These are phyloP conservation scores for Clathrospora elynae DNA, from an alignment of 2,329 filamentous ascomycete genomes.

Conservation along the genomic window DNA sequence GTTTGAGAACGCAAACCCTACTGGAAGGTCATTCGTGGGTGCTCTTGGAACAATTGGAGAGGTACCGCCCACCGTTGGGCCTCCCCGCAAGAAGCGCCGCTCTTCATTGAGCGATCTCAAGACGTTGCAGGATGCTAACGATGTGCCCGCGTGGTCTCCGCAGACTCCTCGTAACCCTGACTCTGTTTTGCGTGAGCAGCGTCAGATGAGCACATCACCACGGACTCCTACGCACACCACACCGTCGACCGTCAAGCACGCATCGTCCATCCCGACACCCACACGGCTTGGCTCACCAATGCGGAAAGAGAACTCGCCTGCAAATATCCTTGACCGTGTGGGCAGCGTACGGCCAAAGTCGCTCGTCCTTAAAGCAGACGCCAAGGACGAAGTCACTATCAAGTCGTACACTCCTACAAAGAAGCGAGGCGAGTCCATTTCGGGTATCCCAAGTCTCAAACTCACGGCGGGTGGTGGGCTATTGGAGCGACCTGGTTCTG, in stretches of 20 bases:
- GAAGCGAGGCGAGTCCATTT: constrained; percentile 53
- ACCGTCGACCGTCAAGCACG: constrained; percentile 45
- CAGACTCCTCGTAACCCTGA: constrained; percentile 44
- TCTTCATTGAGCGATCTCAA: constrained; percentile 90
- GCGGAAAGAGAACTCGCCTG: constrained; percentile 53
- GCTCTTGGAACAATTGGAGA: constrained; percentile 58
- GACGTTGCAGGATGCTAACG: constrained; percentile 64
- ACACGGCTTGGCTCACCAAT: constrained; percentile 53
- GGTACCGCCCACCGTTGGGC: constrained; percentile 48
- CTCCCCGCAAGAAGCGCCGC: constrained; percentile 72
- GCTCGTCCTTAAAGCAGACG: constrained; percentile 23
- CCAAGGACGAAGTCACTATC: constrained; percentile 46
- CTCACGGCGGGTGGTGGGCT: constrained; percentile 54
- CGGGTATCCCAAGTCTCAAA: constrained; percentile 57
- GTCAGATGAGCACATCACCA: constrained; percentile 38
- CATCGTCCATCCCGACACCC: constrained; percentile 47
- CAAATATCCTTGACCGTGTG: constrained; percentile 29
- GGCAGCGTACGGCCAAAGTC: constrained; percentile 32
- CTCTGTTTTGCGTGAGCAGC: constrained; percentile 26
- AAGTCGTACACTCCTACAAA: constrained; percentile 50
- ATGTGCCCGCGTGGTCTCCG: constrained; percentile 46
- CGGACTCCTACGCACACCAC: constrained; percentile 35
- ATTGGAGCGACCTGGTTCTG: constrained; percentile 55
- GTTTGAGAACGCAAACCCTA: constrained; percentile 52
- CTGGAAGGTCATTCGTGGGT: constrained; percentile 34